phyloP scores from a whole-genome alignment of 2,329 filamentous ascomycete genomes.

The Epichloe gansuensis region DNA sequence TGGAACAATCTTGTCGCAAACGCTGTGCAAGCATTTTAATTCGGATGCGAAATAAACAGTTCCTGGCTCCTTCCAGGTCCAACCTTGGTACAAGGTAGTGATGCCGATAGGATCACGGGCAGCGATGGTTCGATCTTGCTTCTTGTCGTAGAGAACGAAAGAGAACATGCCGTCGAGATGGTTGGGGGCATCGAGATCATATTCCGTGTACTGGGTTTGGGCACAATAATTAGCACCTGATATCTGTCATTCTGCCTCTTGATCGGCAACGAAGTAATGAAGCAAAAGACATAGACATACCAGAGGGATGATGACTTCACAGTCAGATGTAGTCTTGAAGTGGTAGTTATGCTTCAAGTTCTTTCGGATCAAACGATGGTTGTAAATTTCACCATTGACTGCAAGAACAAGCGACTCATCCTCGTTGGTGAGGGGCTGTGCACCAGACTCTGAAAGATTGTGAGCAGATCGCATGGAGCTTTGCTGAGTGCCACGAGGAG shows the following conservation, averaged over 20 bases:
- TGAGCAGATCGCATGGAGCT: slow-evolving; percentile 9
- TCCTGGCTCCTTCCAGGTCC: slow-evolving; percentile 68
- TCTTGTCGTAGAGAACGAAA: slow-evolving; percentile 95
- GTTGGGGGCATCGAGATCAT: slow-evolving; percentile 84
- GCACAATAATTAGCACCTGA: not conserved
- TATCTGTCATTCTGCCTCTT: not conserved
- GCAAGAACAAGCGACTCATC: slow-evolving; percentile 81
- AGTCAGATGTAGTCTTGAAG: slow-evolving; percentile 98
- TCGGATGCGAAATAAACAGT: slow-evolving; percentile 95
- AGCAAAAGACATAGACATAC: slow-evolving; percentile 36
- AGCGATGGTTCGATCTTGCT: slow-evolving; percentile 79
- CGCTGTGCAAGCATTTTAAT: slow-evolving; percentile 80
- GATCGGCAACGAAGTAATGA: not conserved
- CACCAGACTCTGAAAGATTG: slow-evolving; percentile 63
- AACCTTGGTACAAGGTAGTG: slow-evolving; percentile 94
- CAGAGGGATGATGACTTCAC: slow-evolving; percentile 96
- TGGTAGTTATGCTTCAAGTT: slow-evolving; percentile 70
- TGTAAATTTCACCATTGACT: slow-evolving; percentile 99
- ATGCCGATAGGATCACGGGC: slow-evolving; percentile 94
- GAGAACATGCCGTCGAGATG: slow-evolving; percentile 99
- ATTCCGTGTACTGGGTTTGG: slow-evolving; percentile 62
- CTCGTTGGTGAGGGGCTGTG: slow-evolving; percentile 87
- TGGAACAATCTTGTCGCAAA: slow-evolving; percentile 87
- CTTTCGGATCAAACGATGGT: slow-evolving; percentile 92
- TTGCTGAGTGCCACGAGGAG: not conserved